Conservation (phyloP, 176 grass and related monocot genomes). For the Saccharum spontaneum region DNA sequence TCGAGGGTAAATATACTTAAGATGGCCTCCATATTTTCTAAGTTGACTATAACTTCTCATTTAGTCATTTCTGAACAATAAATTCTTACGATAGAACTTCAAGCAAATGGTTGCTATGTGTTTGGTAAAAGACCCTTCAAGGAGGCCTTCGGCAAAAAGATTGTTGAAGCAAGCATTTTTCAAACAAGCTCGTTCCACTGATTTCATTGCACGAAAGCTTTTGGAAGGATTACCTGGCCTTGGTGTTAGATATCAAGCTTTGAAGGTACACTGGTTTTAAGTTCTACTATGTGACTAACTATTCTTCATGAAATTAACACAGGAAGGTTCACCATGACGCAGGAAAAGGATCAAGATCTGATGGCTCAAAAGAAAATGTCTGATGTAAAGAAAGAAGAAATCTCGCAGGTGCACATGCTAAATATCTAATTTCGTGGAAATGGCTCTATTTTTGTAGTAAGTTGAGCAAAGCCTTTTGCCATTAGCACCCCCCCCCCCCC, state of each 20-base stretch:
- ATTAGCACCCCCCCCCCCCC: neutral
- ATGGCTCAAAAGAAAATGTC: constrained; percentile 98
- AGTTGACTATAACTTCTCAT: constrained; percentile 17
- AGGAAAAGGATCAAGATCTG: constrained; percentile 91
- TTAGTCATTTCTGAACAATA: constrained; percentile 17
- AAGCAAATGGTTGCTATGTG: constrained; percentile 95
- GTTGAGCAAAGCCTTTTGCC: neutral
- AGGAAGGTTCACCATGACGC: constrained; percentile 12
- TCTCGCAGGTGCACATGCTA: constrained; percentile 75
- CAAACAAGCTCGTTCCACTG: constrained; percentile 85
- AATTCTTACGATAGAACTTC: constrained; percentile 61
- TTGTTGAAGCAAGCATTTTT: constrained; percentile 93
- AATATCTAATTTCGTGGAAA: constrained; percentile 31
- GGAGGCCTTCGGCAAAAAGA: constrained; percentile 75
- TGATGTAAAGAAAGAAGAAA: constrained; percentile 85
- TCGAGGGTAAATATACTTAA: constrained; percentile 66
- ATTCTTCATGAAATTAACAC: constrained; percentile 22
- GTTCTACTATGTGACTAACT: constrained; percentile 22
- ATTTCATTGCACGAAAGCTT: constrained; percentile 77
- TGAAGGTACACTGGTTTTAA: constrained; percentile 66
- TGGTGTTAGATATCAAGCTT: constrained; percentile 79
- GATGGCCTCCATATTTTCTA: neutral
- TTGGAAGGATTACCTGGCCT: constrained; percentile 90
- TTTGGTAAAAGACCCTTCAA: constrained; percentile 92
- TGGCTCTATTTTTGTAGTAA: constrained; percentile 12